Conservation (phyloP, 441 rosid genomes). For the Syzygium syzygioides region DNA sequence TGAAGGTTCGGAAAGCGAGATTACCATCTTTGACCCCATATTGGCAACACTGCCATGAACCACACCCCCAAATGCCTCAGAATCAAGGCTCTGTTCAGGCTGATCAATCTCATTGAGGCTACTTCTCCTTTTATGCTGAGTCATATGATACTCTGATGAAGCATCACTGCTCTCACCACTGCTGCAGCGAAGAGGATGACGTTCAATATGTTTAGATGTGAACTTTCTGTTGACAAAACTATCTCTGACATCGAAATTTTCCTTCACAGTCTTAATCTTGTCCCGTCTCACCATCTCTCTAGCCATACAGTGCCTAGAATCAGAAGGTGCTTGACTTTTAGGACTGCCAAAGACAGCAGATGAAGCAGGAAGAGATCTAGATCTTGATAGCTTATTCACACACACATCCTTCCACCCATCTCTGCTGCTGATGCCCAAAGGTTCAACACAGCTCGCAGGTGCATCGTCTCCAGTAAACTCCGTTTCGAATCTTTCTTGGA, state of each 20-base stretch:
- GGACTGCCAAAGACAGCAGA: slow-evolving; percentile 38
- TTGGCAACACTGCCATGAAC: slow-evolving; percentile 27
- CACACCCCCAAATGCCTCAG: slow-evolving; percentile 22
- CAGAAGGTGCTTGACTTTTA: slow-evolving; percentile 24
- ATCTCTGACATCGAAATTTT: slow-evolving; percentile 29
- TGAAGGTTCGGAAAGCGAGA: slow-evolving; percentile 21
- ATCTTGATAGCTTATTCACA: slow-evolving; percentile 35
- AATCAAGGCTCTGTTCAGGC: slow-evolving; percentile 27
- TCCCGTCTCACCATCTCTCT: slow-evolving; percentile 36
- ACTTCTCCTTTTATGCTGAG: slow-evolving; percentile 22
- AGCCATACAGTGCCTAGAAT: slow-evolving; percentile 38
- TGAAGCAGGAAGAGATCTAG: slow-evolving; percentile 65
- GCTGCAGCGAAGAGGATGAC: slow-evolving; percentile 20
- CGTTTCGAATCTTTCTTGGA: slow-evolving; percentile 24
- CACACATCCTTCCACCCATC: slow-evolving; percentile 89
- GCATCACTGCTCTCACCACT: slow-evolving; percentile 24
- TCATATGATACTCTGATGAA: slow-evolving; percentile 37
- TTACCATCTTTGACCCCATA: slow-evolving; percentile 28
- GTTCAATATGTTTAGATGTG: slow-evolving; percentile 28
- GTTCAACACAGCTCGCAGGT: slow-evolving; percentile 34
- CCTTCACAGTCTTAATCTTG: slow-evolving; percentile 37
- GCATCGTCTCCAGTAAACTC: slow-evolving; percentile 22
- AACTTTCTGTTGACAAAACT: slow-evolving; percentile 31
- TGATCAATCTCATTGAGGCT: slow-evolving; percentile 19
- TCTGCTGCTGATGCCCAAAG: slow-evolving; percentile 89